Evolutionary conservation across 2,329 filamentous ascomycete species (phyloP), one percentile per base, ranked within the genome.

Genomic region (Teratosphaeria nubilosa): DNA sequence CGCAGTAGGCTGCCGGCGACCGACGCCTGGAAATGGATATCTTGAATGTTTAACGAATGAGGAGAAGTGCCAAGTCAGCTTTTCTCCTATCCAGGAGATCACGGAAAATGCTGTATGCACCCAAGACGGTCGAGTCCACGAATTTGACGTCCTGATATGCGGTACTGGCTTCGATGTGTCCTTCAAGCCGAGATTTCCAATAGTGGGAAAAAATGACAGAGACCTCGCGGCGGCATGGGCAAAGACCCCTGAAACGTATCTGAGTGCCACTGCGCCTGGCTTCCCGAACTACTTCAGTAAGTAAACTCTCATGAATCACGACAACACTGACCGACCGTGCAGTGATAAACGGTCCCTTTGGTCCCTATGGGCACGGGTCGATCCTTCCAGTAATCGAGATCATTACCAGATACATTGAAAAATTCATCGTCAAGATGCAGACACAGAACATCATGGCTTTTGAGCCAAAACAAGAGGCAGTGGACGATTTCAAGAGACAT

Each of bases 91-190:
- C 58, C 59, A 64, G 22, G 64, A 68, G n/a, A 72, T 77, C 57
- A 71, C 70, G 2, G 63, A 68, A 24, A 63, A 64, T 10, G 74
- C 74, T 3, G 66, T 77, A 10, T 66, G 72, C 25, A 75, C 73
- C 1, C 58, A 63, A 9, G 74, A 77, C 59, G 74, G 73, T 14
- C 60, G 56, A 5, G 58, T 68, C 1, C 69, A 74, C 56, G 66
- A 70, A 27, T 64, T 77, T 54, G 76, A 78, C 59, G 69, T 72
- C 11, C 75, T 88, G 5, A 82, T 74, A 56, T 75, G 74, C 60
- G 71, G 71, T 1, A 75, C 73, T 3, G 73, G 74, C 7, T 75
- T 74, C 53, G 70, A 75, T 57, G 69, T 70, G 22, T 59, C 62
- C 25, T 60, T 59, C 56, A 58, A 59, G 48, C 60, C 62, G 13